Percentiles rank a stretch among this genome's conserved stretches.
Conservation (phyloP, 371 early-diverging fungal species). For the Saksenaea vasiformis region DNA sequence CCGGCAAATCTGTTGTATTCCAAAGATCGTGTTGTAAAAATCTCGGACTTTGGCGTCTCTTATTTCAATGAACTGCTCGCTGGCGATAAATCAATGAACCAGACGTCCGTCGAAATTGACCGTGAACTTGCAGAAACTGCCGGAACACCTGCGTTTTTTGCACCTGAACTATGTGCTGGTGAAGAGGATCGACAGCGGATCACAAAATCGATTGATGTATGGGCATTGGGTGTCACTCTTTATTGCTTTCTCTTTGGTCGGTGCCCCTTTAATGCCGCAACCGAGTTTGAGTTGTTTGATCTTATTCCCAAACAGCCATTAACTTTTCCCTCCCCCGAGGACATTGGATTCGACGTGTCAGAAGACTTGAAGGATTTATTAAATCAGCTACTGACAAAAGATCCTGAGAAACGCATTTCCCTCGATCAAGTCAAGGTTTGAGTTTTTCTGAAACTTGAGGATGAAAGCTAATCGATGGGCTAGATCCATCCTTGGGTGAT, state of each 20-base stretch:
- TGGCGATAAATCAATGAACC: constrained; percentile 18
- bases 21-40: constrained; percentile 80
- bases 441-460: not conserved
- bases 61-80: constrained; percentile 58
- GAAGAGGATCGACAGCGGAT: constrained; percentile 51
- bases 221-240: constrained; percentile 99
- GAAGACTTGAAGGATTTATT: constrained; percentile 69
- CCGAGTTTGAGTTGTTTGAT: constrained; percentile 94
- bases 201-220: constrained; percentile 94
- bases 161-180: constrained; percentile 85
- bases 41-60: constrained; percentile 96
- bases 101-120: constrained; percentile 43
- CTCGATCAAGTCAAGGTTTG: constrained; percentile 81
- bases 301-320: constrained; percentile 77
- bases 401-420: constrained; percentile 81
- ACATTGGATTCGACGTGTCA: constrained; percentile 28
- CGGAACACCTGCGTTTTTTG: constrained; percentile 97
- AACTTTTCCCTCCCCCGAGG: constrained; percentile 29
- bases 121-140: constrained; percentile 92
- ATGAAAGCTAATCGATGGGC: not conserved
- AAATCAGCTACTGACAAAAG: constrained; percentile 75
- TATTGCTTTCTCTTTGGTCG: constrained; percentile 96
- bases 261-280: constrained; percentile 97
- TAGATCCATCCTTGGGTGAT: constrained; percentile 88
- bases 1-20: constrained; percentile 89